These are phyloP conservation scores for Saccharomyces jurei DNA, from an alignment of 805 yeast genomes.

Conservation along the genomic window DNA sequence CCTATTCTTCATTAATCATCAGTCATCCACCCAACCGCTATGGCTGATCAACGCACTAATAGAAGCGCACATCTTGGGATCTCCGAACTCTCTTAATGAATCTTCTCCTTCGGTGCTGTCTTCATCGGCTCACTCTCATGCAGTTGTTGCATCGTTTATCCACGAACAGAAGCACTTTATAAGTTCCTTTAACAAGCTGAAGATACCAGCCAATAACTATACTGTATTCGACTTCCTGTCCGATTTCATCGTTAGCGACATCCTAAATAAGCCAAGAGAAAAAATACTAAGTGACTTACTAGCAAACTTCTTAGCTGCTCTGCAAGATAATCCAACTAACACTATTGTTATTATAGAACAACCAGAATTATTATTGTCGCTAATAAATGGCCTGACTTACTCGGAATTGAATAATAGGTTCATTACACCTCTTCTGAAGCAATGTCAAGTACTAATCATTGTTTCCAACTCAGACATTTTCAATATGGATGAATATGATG, in stretches of 20 bases:
- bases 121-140: constrained; percentile 4
- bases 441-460: constrained; percentile 22
- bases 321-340: constrained; percentile 37
- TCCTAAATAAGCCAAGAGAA: constrained; percentile 55
- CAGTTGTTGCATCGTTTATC: constrained; percentile 25
- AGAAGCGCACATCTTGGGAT: constrained; percentile 42
- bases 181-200: constrained; percentile 16
- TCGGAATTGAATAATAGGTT: constrained; percentile 22
- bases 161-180: constrained; percentile 17
- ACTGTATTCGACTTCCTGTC: constrained; percentile 40
- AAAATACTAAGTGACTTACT: constrained; percentile 62
- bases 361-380: constrained; percentile 26
- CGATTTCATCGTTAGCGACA: constrained; percentile 37
- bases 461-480: constrained; percentile 15
- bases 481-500: constrained; percentile 5
- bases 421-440: constrained; percentile 20
- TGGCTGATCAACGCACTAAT: constrained; percentile 55
- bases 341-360: constrained; percentile 24
- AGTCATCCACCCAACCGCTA: constrained; percentile 49
- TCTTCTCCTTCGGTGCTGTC: constrained; percentile 18
- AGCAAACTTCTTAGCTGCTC: constrained; percentile 44
- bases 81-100: constrained; percentile 35
- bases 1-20: constrained; percentile 34
- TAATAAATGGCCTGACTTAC: constrained; percentile 21
- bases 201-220: constrained; percentile 18